A percentile compares a stretch with the other conserved stretches of the same genome.
These are phyloP conservation scores for Lasiosphaeria miniovina DNA, from an alignment of 495 filamentous ascomycete species.

Conservation along the genomic window DNA sequence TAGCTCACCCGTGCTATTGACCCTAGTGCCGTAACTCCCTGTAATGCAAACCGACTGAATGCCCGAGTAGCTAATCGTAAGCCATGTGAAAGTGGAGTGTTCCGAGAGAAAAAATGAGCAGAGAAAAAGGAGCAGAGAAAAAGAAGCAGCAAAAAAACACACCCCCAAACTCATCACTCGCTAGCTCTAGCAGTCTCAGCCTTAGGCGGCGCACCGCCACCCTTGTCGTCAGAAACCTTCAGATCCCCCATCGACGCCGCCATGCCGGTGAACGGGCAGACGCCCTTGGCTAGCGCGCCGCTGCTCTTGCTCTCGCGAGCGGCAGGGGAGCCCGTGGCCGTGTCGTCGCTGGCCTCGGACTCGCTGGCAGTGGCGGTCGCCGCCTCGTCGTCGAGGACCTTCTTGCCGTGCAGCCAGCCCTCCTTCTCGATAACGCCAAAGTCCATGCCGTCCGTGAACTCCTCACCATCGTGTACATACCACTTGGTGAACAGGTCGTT, in stretches of 20 bases:
- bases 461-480: conserved; percentile 69
- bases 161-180: not conserved
- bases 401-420: conserved; percentile 53
- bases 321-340: not conserved
- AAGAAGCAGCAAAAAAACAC: too few relatives aligned
- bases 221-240: not conserved
- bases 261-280: conserved; percentile 7
- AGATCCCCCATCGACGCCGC: not conserved
- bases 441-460: conserved; percentile 61
- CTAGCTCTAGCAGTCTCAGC: not conserved
- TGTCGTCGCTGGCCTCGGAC: conserved; percentile 18
- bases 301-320: not conserved
- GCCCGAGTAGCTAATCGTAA: too few relatives aligned
- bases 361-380: conserved; percentile 3
- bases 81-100: not conserved
- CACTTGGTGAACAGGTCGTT: conserved; percentile 77
- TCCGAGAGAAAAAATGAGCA: not conserved
- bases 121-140: not conserved
- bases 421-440: conserved; percentile 56
- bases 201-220: not conserved
- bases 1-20: too few relatives aligned
- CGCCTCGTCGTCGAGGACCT: conserved; percentile 35
- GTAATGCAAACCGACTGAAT: too few relatives aligned
- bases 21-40: too few relatives aligned
- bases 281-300: not conserved